A percentile compares a stretch with the other conserved stretches of the same genome.
These are phyloP conservation scores for Mucor circinelloides DNA, from an alignment of 371 early-diverging fungal species.

Conservation along the genomic window DNA sequence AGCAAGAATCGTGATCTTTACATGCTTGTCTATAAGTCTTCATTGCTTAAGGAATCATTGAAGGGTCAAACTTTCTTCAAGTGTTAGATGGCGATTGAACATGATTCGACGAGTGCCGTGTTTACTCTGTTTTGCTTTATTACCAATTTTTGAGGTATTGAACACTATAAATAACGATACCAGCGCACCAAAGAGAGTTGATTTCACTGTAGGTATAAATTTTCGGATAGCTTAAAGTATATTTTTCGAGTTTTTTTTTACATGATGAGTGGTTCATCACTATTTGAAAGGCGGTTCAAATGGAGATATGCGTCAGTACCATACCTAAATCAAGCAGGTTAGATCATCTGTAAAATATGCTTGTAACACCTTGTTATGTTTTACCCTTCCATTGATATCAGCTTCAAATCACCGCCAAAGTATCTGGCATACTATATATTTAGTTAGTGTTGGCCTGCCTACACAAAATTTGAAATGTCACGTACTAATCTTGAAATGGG, in stretches of 20 bases:
- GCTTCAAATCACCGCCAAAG: conserved; percentile 94
- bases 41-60: too few relatives aligned
- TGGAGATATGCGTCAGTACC: conserved; percentile 97
- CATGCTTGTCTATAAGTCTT: too few relatives aligned
- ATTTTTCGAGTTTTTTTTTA: conserved; percentile 10
- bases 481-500: conserved; percentile 62
- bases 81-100: too few relatives aligned
- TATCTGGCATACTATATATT: conserved; percentile 79
- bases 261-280: conserved; percentile 84
- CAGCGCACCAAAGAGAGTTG: background rate
- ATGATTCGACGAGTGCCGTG: too few relatives aligned
- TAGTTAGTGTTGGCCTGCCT: background rate
- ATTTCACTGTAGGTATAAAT: background rate
- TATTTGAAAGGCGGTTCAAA: conserved; percentile 87
- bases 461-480: background rate
- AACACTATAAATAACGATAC: background rate
- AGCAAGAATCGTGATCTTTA: too few relatives aligned
- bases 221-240: background rate
- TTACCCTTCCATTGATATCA: conserved; percentile 97
- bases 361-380: conserved; percentile 8
- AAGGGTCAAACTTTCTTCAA: too few relatives aligned
- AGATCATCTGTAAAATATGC: background rate
- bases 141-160: too few relatives aligned
- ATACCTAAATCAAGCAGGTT: conserved; percentile 48
- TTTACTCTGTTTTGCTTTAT: too few relatives aligned